Base-by-base conservation (phyloP, 2,329 filamentous ascomycete genomes). In the Fusarium torreyae region DNA sequence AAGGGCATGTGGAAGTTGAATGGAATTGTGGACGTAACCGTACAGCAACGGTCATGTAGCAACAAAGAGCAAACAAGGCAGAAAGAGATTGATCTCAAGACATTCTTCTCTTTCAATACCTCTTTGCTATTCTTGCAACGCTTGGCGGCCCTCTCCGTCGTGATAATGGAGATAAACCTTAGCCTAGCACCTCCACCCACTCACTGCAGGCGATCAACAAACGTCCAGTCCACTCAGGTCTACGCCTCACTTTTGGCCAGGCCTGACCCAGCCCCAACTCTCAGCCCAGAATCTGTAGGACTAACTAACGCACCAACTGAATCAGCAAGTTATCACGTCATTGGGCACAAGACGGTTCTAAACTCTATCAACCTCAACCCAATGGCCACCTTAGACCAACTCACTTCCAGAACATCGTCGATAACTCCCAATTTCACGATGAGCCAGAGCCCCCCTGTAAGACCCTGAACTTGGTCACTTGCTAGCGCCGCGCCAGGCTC, bases 401-500 rank as follows among this genome's bases (percentile, higher is more conserved):
- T 43, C 24, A 15, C 26, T 4, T 59, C 22, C 22, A 51, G 22
- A 44, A 48, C 18, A 40, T 40, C 18, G 28, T 57, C 28, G 43
- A 61, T 36, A 67, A 40, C 44, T 39, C 54, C 49, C 42, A 59
- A 45, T 64, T 65, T 64, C 46, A 43, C 42, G 36, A 50, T 17
- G 44, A 43, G 20, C 57, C 49, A 36, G 38, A 20, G 18, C 34
- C 51, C 40, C 65, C 66, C 66, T 70, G 67, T 54, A 65, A 65
- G 67, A 70, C 67, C 67, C 67, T 70, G 66, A 68, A 55, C 28
- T 45, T 53, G 50, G 20, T 40, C 39, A 53, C 22, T 34, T 38
- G 40, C 61, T 70, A 70, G 67, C 67, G 67, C 52, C 58, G 34
- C 53, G 57, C 62, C 57, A 70, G 48, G 24, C 46, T 56, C 62